These are phyloP conservation scores for Microcyclospora tardicrescens DNA, from an alignment of 2,329 filamentous ascomycete species.

Conservation along the genomic window DNA sequence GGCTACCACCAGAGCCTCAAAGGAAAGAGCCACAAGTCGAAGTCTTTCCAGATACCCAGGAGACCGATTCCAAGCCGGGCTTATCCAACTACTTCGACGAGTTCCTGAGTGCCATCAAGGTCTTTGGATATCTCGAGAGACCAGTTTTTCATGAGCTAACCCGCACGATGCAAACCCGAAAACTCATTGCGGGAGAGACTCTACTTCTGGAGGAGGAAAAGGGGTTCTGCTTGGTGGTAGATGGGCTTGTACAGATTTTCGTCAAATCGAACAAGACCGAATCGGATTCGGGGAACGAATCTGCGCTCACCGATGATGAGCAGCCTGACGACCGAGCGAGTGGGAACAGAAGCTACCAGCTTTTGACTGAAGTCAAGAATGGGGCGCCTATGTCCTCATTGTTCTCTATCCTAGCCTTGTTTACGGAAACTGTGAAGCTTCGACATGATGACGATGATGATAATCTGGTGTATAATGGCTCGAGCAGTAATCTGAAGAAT, in stretches of 20 bases:
- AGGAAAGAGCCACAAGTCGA: constrained; percentile 93
- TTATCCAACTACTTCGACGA: constrained; percentile 95
- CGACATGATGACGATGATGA: constrained; percentile 56
- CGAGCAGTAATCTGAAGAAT: constrained; percentile 12
- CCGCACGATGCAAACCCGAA: constrained; percentile 93
- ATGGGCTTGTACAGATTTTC: constrained; percentile 93
- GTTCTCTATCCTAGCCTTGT: constrained; percentile 92
- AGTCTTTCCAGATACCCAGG: constrained; percentile 84
- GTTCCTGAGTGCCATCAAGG: constrained; percentile 95
- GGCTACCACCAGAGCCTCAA: constrained; percentile 84
- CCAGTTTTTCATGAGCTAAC: constrained; percentile 97
- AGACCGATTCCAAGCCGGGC: constrained; percentile 78
- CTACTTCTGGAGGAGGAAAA: constrained; percentile 94
- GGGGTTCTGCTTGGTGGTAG: constrained; percentile 92
- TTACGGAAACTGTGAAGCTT: constrained; percentile 86
- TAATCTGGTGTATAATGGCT: constrained; percentile 8
- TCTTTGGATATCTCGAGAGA: constrained; percentile 92
- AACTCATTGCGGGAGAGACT: constrained; percentile 91
- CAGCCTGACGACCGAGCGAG: constrained; percentile 51
- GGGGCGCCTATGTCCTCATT: constrained; percentile 96
- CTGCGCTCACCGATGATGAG: constrained; percentile 33
- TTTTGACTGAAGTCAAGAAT: constrained; percentile 94
- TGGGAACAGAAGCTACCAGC: constrained; percentile 74
- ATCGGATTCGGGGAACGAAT: constrained; percentile 28
- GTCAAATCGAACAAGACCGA: constrained; percentile 66